Conservation (phyloP, 2,329 filamentous ascomycete genomes). For the Penicillium crustosum region DNA sequence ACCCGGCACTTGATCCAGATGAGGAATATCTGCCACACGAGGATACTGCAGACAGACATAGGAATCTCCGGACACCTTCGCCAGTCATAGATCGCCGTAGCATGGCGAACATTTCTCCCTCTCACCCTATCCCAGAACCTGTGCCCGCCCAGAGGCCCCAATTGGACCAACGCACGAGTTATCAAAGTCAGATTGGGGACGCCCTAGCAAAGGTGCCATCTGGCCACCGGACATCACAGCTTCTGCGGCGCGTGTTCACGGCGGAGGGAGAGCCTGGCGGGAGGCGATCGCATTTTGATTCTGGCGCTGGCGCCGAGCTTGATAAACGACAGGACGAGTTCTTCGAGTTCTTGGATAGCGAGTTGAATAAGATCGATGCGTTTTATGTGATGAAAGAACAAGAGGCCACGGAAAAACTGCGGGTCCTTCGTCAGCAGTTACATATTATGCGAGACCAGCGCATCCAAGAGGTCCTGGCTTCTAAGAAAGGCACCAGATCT, state of each 20-base stretch:
- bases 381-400: conserved; percentile 90
- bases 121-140: not conserved
- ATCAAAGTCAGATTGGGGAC: conserved; percentile 17
- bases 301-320: conserved; percentile 57
- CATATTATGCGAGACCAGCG: conserved; percentile 89
- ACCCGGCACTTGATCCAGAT: conserved; percentile 57
- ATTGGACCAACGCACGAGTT: conserved; percentile 6
- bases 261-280: conserved; percentile 41
- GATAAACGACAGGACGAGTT: conserved; percentile 79
- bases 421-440: conserved; percentile 74
- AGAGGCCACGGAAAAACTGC: conserved; percentile 72
- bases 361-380: conserved; percentile 85
- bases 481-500: conserved; percentile 32
- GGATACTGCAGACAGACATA: conserved; percentile 18
- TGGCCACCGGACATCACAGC: conserved; percentile 27
- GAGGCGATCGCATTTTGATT: conserved; percentile 54
- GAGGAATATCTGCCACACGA: conserved; percentile 23
- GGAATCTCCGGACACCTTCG: conserved; percentile 26
- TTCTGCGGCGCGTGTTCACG: conserved; percentile 45
- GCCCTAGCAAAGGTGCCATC: conserved; percentile 30
- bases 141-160: conserved; percentile 11
- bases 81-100: conserved; percentile 24
- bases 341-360: conserved; percentile 75
- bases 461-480: conserved; percentile 65
- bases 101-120: conserved; percentile 1